Evolutionary conservation across 208 protist genomes (phyloP).

Genomic region (Acanthamoeba lenticulata): DNA sequence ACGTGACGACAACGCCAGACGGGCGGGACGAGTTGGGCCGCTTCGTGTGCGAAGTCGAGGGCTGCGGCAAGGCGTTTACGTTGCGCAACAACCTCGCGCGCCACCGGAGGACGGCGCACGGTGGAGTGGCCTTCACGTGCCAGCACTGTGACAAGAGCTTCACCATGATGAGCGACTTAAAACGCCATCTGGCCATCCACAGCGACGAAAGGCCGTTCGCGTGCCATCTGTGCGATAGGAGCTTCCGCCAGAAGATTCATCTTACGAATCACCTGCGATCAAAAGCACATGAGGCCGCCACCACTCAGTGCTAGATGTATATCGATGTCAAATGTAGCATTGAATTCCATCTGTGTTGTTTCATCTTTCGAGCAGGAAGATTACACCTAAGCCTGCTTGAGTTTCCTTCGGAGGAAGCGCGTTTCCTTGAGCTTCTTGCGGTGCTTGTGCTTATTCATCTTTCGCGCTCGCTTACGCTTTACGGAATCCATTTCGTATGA

Average conservation of each 20-base stretch:
- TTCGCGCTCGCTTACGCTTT: not conserved
- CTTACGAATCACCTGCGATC: not conserved
- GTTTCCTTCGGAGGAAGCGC: conserved; percentile 11
- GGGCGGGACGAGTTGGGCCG: not conserved
- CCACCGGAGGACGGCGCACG: not conserved
- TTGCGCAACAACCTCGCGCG: not conserved
- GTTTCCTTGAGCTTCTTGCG: conserved; percentile 17
- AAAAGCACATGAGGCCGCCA: not conserved
- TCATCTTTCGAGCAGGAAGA: too few relatives aligned
- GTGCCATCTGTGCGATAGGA: not conserved
- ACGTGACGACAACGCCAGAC: not conserved
- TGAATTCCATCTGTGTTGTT: too few relatives aligned
- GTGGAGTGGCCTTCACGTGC: not conserved
- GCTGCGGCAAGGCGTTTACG: not conserved
- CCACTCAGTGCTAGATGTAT: not conserved
- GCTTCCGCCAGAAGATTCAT: not conserved
- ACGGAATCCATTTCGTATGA: not conserved
- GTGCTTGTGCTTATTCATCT: conserved; percentile 44
- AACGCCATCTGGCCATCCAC: not conserved
- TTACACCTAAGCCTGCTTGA: not conserved
- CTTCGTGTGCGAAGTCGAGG: not conserved
- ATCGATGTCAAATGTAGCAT: too few relatives aligned
- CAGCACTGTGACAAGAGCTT: not conserved
- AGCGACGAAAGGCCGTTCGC: not conserved
- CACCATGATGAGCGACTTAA: not conserved